Evolutionary conservation across 2,329 filamentous ascomycete genomes (phyloP), one percentile per base, ranked within the genome.

Genomic region (Monosporascus sp.): DNA sequence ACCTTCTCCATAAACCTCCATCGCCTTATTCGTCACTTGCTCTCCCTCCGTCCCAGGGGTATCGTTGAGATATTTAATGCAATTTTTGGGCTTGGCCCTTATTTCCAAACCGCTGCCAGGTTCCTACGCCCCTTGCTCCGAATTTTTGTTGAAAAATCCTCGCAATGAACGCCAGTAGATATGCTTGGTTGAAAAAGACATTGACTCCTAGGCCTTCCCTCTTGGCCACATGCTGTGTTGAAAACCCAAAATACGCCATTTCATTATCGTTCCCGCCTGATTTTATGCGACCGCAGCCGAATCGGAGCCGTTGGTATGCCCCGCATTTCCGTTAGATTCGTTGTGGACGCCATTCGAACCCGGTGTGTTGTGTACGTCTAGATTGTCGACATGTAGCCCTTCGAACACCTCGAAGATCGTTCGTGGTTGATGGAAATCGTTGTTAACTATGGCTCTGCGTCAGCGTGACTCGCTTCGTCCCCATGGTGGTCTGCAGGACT

Each of bases 321-420:
- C 49, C 49, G 54, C 50, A 48, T 59, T 51, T 48, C 62, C 60
- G 50, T 63, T 65, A 50, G 59, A 54, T 56, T 62, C 61, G 54
- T 60, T 56, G 48, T 62, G 60, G 46, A 62, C 59, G 7, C 67
- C 54, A 49, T 67, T 65, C 37, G 69, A 61, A 50, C 68, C 63
- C 51, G 61, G 52, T 56, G 62, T 54, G 53, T 60, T 67, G 48
- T 62, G 59, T 54, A 75, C 71, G 57, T 89, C 81, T 49, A 91
- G 73, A 56, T 85, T 81, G 46, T 82, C 73, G n/a, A 89, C 83
- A 56, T 81, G 70, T 3, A 99, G 78, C 24, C 84, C 90, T 17
- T 92, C 82, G 68, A 99, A 94, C 25, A 97, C 77, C 46, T 88
- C 82, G 69, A 96, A 97, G 61, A 99, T 88, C 52, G 85, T 86